A percentile compares a stretch with the other conserved stretches of the same genome.
These are phyloP conservation scores for Penicillium cataractarum DNA, from an alignment of 495 filamentous ascomycete genomes.

Conservation along the genomic window DNA sequence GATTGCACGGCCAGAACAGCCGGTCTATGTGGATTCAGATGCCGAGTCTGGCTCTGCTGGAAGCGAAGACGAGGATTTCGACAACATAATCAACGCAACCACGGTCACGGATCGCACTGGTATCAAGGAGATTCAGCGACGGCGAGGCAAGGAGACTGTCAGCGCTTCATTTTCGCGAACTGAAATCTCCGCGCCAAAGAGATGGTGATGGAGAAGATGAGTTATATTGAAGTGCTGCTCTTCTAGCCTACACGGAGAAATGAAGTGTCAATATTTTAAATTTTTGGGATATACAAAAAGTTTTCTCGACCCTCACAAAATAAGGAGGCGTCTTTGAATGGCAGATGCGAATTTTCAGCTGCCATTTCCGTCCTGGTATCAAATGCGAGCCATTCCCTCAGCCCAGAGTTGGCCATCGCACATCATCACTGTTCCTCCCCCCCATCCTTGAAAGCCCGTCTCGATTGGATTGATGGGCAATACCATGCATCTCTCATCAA, in stretches of 20 bases:
- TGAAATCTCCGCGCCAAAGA: constrained; percentile 62
- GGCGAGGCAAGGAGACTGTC: constrained; percentile 45
- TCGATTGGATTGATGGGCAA: not conserved
- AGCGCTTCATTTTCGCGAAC: constrained; percentile 67
- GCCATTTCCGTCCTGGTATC: not conserved
- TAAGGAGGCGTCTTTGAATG: not conserved
- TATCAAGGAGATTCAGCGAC: constrained; percentile 61
- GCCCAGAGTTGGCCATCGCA: not conserved
- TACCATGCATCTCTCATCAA: not conserved
- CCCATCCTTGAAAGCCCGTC: too few relatives aligned
- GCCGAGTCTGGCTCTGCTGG: constrained; percentile 73
- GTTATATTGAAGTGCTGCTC: not conserved
- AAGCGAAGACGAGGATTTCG: constrained; percentile 73
- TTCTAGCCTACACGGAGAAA: not conserved
- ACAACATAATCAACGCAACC: constrained; percentile 88
- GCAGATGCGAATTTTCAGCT: not conserved
- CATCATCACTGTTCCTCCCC: not conserved
- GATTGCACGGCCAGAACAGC: constrained; percentile 51
- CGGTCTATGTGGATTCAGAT: constrained; percentile 64
- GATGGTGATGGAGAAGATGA: constrained; percentile 45
- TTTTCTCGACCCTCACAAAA: not conserved
- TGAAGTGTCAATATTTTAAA: not conserved
- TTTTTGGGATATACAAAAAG: not conserved
- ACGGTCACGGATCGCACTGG: constrained; percentile 83
- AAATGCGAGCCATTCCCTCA: not conserved